Evolutionary conservation across 225 moss, liverwort and hornwort species (phyloP).

Genomic region (Neckera pumila): DNA sequence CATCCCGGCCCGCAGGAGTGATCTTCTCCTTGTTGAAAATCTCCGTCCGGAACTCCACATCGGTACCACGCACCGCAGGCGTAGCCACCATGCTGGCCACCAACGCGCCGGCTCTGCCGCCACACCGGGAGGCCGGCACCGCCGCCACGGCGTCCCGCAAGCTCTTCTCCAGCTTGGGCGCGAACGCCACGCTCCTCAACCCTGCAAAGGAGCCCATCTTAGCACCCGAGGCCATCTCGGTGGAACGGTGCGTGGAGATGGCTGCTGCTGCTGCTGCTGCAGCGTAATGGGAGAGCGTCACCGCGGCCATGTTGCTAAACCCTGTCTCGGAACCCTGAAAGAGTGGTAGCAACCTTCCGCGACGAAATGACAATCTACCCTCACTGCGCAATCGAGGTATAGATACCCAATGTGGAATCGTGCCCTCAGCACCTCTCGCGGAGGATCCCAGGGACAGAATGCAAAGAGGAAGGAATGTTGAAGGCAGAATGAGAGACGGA

Average conservation of each 20-base stretch:
- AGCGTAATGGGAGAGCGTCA: conserved; percentile 10
- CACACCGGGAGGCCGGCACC: conserved; percentile 3
- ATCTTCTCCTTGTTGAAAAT: conserved; percentile 83
- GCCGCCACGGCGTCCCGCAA: conserved; percentile 18
- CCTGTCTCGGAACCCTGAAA: not conserved
- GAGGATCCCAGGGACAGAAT: too few relatives aligned
- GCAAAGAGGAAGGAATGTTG: not conserved
- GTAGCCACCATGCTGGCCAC: conserved; percentile 53
- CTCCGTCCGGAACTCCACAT: conserved; percentile 77
- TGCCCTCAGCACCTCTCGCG: not conserved
- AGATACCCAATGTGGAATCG: not conserved
- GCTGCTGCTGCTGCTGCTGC: conserved; percentile 3
- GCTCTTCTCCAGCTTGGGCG: conserved; percentile 29
- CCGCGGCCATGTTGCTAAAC: conserved; percentile 25
- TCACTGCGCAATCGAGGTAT: not conserved
- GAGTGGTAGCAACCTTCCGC: not conserved
- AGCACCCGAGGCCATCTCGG: not conserved
- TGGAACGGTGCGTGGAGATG: not conserved
- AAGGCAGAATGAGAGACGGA: not conserved
- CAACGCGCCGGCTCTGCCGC: conserved; percentile 29
- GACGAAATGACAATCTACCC: not conserved
- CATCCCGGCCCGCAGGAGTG: conserved; percentile 64
- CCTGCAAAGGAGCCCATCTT: conserved; percentile 45
- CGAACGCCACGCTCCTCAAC: conserved; percentile 39
- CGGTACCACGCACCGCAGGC: conserved; percentile 53